Conservation (phyloP, 2,329 filamentous ascomycete species). For the Graphilbum fragrans region DNA sequence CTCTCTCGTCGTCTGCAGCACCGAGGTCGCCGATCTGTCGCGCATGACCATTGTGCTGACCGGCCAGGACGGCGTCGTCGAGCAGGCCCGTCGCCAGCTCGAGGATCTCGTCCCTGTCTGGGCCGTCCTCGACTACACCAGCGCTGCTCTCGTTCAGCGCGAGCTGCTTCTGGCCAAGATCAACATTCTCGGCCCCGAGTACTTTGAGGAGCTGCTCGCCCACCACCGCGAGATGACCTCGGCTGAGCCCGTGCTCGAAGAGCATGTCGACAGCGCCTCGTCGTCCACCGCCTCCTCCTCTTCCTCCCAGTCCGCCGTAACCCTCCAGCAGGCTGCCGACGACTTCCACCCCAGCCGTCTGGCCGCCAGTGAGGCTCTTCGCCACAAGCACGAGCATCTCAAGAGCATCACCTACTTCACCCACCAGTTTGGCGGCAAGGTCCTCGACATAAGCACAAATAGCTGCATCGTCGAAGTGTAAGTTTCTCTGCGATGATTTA, state of each 20-base stretch:
- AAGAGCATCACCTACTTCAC: conserved; percentile 93
- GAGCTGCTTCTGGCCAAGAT: conserved; percentile 93
- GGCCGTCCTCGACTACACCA: conserved; percentile 95
- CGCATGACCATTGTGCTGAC: conserved; percentile 98
- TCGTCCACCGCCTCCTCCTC: conserved; percentile 2
- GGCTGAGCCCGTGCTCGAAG: conserved; percentile 31
- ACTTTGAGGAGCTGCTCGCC: conserved; percentile 91
- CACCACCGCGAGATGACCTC: conserved; percentile 83
- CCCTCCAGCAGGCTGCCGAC: conserved; percentile 34
- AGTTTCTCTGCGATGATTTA: conserved; percentile 31
- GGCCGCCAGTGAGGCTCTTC: conserved; percentile 74
- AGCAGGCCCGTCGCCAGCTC: conserved; percentile 88
- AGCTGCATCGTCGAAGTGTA: conserved; percentile 98
- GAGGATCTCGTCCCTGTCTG: conserved; percentile 96
- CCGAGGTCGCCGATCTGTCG: conserved; percentile 89
- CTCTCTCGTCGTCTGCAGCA: conserved; percentile 93
- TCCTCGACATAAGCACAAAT: conserved; percentile 93
- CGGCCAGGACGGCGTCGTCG: conserved; percentile 91
- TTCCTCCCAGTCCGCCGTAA: conserved; percentile 21
- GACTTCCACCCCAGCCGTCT: conserved; percentile 89
- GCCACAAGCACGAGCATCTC: conserved; percentile 95
- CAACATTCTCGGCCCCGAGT: conserved; percentile 92
- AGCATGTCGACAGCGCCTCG: background rate
- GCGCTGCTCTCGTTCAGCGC: conserved; percentile 83
- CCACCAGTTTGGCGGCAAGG: conserved; percentile 96